Evolutionary conservation across 345 rosid species (phyloP).

Genomic region (Eucalyptus pauciflora): DNA sequence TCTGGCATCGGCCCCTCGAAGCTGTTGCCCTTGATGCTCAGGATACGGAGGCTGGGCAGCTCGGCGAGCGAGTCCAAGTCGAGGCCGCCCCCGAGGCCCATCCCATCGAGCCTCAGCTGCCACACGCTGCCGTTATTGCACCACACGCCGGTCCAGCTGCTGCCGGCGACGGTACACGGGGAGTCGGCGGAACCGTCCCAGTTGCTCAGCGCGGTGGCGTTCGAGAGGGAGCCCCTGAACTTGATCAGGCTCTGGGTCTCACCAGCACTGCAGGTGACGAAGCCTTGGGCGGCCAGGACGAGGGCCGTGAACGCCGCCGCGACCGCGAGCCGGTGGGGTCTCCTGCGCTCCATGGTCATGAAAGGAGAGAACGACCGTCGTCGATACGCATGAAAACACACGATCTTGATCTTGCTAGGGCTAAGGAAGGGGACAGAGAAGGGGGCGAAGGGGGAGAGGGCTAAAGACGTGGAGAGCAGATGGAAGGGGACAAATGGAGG

Average conservation of each 20-base stretch:
- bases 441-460: neutral
- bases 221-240: constrained; percentile 43
- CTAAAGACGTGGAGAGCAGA: neutral
- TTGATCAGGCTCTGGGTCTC: constrained; percentile 36
- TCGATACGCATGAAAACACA: neutral
- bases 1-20: constrained; percentile 51
- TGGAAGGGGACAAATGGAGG: neutral
- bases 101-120: constrained; percentile 37
- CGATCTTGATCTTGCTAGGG: neutral
- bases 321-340: neutral
- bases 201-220: constrained; percentile 1
- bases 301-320: neutral
- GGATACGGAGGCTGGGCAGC: constrained; percentile 20
- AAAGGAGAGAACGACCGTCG: neutral
- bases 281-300: neutral
- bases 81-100: constrained; percentile 39
- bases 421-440: neutral
- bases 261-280: neutral
- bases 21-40: constrained; percentile 52
- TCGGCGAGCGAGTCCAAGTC: constrained; percentile 24
- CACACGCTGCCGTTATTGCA: constrained; percentile 25
- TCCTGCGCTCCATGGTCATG: neutral
- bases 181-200: constrained; percentile 22
- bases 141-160: constrained; percentile 43
- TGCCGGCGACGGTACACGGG: constrained; percentile 15